Conservation (phyloP, 768 basidiomycete species). For the Termitomyces sp. region DNA sequence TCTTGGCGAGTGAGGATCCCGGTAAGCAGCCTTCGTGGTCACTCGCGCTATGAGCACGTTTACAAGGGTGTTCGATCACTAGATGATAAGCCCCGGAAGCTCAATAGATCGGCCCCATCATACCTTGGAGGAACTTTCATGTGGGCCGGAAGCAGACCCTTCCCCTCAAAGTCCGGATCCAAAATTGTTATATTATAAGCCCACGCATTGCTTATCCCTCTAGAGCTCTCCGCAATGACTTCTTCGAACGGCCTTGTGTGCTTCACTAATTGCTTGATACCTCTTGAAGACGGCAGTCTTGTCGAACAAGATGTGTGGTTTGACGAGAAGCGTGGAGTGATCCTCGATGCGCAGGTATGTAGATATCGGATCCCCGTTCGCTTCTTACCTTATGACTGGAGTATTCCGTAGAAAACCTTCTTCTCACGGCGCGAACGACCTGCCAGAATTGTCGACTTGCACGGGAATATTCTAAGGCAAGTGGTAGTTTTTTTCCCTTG, state of each 20-base stretch:
- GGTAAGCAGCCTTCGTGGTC: neutral
- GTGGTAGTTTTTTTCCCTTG: neutral
- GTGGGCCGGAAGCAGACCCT: conserved; percentile 13
- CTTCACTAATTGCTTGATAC: conserved; percentile 84
- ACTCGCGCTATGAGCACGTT: neutral
- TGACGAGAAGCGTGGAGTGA: conserved; percentile 66
- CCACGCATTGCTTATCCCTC: neutral
- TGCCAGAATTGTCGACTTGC: conserved; percentile 59
- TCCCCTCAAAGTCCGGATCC: conserved; percentile 10
- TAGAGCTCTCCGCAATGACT: conserved; percentile 27
- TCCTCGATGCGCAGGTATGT: conserved; percentile 71
- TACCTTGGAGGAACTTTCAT: conserved; percentile 11
- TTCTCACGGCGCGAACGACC: conserved; percentile 61
- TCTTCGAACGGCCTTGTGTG: conserved; percentile 68
- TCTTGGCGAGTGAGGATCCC: neutral
- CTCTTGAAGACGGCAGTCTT: conserved; percentile 75
- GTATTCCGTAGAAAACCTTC: conserved; percentile 56
- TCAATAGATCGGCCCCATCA: conserved; percentile 3
- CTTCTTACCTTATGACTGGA: conserved; percentile 7
- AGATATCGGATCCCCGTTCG: neutral
- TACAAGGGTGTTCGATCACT: neutral
- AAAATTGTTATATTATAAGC: conserved; percentile 5
- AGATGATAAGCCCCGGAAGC: neutral
- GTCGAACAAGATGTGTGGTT: conserved; percentile 79
- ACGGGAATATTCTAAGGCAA: conserved; percentile 74